These are phyloP conservation scores for Chloroidium sp. DNA, from an alignment of 163 green algal genomes.

Conservation along the genomic window DNA sequence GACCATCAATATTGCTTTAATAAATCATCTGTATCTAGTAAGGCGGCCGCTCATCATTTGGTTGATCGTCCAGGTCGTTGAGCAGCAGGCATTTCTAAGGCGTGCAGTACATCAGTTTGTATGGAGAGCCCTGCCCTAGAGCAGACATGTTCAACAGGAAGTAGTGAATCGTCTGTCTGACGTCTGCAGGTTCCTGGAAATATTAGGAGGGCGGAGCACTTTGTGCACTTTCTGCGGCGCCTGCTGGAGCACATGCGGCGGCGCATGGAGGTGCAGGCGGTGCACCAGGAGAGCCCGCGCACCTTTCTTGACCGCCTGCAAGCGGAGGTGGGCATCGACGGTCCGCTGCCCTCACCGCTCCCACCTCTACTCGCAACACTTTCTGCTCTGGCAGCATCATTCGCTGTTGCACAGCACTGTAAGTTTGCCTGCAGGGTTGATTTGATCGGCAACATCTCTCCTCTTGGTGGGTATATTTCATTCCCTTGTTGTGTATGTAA, in stretches of 20 bases:
- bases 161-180: no score
- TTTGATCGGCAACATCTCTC: background rate
- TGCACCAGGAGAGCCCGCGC: slow-evolving; percentile 64
- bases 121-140: no score
- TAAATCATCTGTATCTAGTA: no score
- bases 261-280: slow-evolving; percentile 51
- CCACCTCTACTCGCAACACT: background rate
- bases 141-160: no score
- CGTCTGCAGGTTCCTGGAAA: slow-evolving; percentile 62
- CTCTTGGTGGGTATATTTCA: background rate
- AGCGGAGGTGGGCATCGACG: slow-evolving; percentile 56
- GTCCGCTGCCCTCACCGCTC: background rate
- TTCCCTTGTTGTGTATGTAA: background rate
- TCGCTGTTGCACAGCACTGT: background rate
- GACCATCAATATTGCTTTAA: no score
- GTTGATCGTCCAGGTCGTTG: no score
- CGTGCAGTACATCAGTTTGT: no score
- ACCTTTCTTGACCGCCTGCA: slow-evolving; percentile 75
- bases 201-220: slow-evolving; percentile 95
- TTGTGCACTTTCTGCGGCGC: slow-evolving; percentile 89
- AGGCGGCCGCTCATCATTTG: no score
- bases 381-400: background rate
- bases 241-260: slow-evolving; percentile 79
- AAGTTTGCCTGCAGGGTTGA: background rate
- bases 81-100: no score